Evolutionary conservation across 2,329 filamentous ascomycete genomes (phyloP).

Genomic region (Trichophyton verrucosum): DNA sequence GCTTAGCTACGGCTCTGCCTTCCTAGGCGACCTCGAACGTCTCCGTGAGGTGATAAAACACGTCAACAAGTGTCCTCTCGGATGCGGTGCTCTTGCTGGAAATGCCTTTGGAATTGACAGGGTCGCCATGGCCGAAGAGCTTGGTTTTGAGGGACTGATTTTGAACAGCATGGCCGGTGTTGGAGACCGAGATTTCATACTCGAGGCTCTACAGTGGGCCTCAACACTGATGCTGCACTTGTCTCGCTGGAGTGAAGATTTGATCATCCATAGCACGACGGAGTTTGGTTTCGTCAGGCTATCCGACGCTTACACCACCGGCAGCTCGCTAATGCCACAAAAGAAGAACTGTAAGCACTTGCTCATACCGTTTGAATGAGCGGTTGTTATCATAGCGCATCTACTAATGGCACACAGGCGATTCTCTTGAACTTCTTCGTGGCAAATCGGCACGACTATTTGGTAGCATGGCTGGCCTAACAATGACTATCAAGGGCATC

Average conservation of each 20-base stretch:
- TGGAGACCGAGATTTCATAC: conserved; percentile 67
- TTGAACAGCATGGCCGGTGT: conserved; percentile 69
- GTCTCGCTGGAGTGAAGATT: conserved; percentile 68
- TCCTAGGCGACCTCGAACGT: conserved; percentile 62
- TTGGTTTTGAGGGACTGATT: conserved; percentile 63
- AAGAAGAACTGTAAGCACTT: conserved; percentile 54
- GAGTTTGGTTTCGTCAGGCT: conserved; percentile 67
- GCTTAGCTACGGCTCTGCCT: conserved; percentile 59
- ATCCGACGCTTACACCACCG: conserved; percentile 69
- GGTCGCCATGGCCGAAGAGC: conserved; percentile 63
- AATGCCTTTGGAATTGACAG: conserved; percentile 74
- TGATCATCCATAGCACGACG: conserved; percentile 67
- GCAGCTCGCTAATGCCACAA: conserved; percentile 66
- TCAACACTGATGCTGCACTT: conserved; percentile 68
- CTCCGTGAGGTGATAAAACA: conserved; percentile 58
- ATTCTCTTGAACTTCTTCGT: conserved; percentile 62
- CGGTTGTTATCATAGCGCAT: neutral
- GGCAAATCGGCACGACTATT: conserved; percentile 66
- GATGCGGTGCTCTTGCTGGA: conserved; percentile 64
- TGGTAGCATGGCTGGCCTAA: conserved; percentile 68
- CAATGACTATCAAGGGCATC: conserved; percentile 62
- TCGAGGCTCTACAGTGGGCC: conserved; percentile 71
- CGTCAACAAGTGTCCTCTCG: conserved; percentile 61
- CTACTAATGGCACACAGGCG: conserved; percentile 21
- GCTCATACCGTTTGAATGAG: neutral